Percentiles rank a stretch among this genome's conserved stretches.
Evolutionary conservation across 441 rosid genomes (phyloP).

Genomic region (Brassica hybrid): DNA sequence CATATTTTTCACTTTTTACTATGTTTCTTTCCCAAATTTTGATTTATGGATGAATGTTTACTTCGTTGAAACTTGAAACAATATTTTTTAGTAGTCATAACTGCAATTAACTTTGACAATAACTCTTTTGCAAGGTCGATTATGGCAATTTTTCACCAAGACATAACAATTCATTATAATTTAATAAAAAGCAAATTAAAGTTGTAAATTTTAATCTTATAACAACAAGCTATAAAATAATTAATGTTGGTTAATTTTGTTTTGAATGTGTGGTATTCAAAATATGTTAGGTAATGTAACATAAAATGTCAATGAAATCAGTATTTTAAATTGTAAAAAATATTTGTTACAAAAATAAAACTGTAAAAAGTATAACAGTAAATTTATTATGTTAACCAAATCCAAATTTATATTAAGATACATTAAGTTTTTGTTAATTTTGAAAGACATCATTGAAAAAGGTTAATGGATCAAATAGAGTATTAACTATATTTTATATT

Average conservation of each 20-base stretch:
- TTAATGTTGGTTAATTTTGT: background rate
- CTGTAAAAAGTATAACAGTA: no score
- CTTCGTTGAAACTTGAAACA: no score
- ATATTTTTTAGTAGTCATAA: no score
- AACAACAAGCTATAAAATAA: background rate
- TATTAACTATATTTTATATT: background rate
- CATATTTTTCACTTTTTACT: no score
- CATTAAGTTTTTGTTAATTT: background rate
- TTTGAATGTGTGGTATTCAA: background rate
- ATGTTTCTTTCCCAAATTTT: no score
- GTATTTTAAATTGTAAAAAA: background rate
- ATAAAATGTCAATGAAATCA: background rate
- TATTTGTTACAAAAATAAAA: no score
- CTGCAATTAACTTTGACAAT: no score
- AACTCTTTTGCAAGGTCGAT: no score
- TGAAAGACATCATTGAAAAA: background rate
- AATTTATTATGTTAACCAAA: background rate
- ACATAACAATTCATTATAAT: background rate
- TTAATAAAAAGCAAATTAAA: background rate
- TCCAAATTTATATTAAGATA: background rate
- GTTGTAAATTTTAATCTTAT: background rate
- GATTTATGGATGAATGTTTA: no score
- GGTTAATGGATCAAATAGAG: background rate
- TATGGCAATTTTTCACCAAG: background rate
- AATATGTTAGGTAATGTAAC: background rate